These are phyloP conservation scores for Xylariales sp. DNA, from an alignment of 2,329 filamentous ascomycete genomes.

Conservation along the genomic window DNA sequence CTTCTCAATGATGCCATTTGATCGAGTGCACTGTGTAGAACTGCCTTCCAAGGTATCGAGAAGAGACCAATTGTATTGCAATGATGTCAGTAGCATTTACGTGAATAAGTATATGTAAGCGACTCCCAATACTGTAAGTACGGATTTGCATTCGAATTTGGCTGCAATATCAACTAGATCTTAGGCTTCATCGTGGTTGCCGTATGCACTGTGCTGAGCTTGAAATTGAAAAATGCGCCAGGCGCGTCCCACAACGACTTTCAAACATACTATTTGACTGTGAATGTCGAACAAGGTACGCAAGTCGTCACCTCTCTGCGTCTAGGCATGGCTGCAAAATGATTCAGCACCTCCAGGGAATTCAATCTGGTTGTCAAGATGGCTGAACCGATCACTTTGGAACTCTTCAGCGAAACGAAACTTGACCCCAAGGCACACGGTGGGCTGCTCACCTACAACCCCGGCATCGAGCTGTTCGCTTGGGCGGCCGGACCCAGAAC, in stretches of 20 bases:
- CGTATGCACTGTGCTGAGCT: not conserved
- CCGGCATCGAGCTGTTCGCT: slow-evolving; percentile 78
- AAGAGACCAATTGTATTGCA: too few relatives aligned
- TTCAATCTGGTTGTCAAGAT: slow-evolving; percentile 9
- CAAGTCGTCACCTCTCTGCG: too few relatives aligned
- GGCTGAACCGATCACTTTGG: slow-evolving; percentile 31
- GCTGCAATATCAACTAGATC: too few relatives aligned
- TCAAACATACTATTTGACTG: too few relatives aligned
- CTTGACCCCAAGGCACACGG: slow-evolving; percentile 51
- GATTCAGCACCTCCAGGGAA: not conserved
- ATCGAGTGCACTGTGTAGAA: not conserved
- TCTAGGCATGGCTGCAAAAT: not conserved
- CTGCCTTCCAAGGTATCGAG: not conserved
- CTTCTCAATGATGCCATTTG: not conserved
- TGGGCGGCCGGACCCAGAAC: slow-evolving; percentile 64
- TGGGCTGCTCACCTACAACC: slow-evolving; percentile 68
- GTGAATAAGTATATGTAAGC: too few relatives aligned
- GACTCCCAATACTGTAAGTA: too few relatives aligned
- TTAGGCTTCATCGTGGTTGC: not conserved
- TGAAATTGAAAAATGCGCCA: slow-evolving; percentile 2
- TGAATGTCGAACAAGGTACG: too few relatives aligned
- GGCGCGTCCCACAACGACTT: slow-evolving; percentile 7
- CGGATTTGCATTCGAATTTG: too few relatives aligned
- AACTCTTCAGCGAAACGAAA: slow-evolving; percentile 52
- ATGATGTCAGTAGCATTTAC: too few relatives aligned